Evolutionary conservation across 1,139 yeast genomes (phyloP), one percentile per base, ranked within the genome.

Genomic region (Kazachstania sp.): DNA sequence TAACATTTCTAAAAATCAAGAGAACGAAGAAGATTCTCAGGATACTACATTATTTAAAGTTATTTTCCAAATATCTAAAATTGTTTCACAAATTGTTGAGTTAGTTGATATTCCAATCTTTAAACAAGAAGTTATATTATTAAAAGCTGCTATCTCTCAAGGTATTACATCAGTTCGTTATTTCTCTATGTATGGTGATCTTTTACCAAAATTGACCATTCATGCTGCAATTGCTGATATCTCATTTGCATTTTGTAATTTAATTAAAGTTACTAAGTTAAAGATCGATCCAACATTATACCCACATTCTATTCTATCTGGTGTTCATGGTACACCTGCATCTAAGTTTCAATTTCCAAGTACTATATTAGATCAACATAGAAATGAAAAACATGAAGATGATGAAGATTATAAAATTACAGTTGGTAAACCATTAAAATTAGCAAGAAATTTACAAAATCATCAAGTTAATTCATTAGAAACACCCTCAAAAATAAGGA

Each of bases 201-300:
- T 53, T 8, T 68, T 87, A 46, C 97, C 97, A 1, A 75, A 75
- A 48, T 71, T 85, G 34, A 75, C 88, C 9, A 73, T 90, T 37
- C 86, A 87, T 65, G 79, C 90, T 26, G 83, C 97, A 0, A 71
- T 87, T 11, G 77, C 86, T 34, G 96, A 88, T 60, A 69, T 90
- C 41, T 74, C 82, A 13, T 83, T 82, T 58, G 74, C 88, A 1
- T 75, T 87, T 13, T 81, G 90, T 59, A 95, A 86, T 55, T 73
- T 86, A 50, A 66, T 85, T 30, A 71, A 78, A 30, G 31, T 37
- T 6, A 80, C 77, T 31, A 83, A 79, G 60, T 69, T 83, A 44
- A 61, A 60, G 37, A 37, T 37, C 13, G 57, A 43, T 15, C 12
- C 11, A 13, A 13, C 34, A 12, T 16, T 7, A n/a, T 16, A 9